Base-by-base conservation (phyloP, 805 yeast species). In the Candida patagonica region DNA sequence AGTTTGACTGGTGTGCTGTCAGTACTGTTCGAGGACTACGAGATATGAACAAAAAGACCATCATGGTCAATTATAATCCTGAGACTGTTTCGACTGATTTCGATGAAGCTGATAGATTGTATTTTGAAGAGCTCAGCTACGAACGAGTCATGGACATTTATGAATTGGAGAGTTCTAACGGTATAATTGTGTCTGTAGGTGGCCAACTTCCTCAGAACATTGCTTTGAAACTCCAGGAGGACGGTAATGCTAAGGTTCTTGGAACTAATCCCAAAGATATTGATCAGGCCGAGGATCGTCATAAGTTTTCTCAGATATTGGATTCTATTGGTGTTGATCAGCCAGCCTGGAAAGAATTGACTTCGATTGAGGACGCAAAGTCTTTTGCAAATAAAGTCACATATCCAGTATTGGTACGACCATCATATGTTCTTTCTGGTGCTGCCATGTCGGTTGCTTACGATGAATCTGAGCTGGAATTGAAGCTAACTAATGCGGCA, bases 1-100 rank as follows among this genome's bases (percentile, higher is more conserved):
- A 92, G 68, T 89, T 89, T 56, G 98, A 89, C 65, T 89, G 98
- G 98, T 89, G 98, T 73, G 98, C 97, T 41, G 98, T 89, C 48
- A 76, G 92, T 48, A 83, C 98, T 43, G 96, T 95, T 42, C 79
- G 96, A 61, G 87, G 96, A 32, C 76, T 89, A 54, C 78, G 98
- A 63, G 81, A 76, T 40, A 70, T 76, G 41, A 95, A 95, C 48
- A 80, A 78, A 62, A 84, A 80, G 65, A 89, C 98, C 24, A 78
- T 89, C 50, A 89, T 89, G 98, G 75, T 89, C 59, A 89, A 89
- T 71, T 89, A 89, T 67, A 89, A 89, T 70, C 98, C 98, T 45
- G 98, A 89, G 68, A 89, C 98, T 20, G 98, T 89, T 31, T 86
- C 96, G 8, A 89, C 98, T 40, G 98, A 89, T 67, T 89, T 85